Conservation (phyloP, 768 basidiomycete genomes). For the Psilocybe cubensis region DNA sequence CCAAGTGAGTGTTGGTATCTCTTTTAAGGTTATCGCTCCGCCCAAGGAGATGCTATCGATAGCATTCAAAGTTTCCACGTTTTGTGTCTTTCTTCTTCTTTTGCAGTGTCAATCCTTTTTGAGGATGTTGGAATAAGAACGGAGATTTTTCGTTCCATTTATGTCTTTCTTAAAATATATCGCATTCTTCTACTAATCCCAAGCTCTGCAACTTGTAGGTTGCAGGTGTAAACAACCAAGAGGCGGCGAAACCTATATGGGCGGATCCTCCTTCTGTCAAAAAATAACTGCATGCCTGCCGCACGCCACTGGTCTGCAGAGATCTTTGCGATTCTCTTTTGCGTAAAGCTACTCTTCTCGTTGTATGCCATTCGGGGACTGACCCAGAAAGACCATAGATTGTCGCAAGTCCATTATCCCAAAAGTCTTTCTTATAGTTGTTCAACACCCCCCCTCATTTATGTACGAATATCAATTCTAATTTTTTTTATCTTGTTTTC, state of each 20-base stretch:
- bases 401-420: neutral
- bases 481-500: no score
- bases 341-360: neutral
- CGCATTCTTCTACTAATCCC: constrained; percentile 13
- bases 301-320: constrained; percentile 1
- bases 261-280: constrained; percentile 26
- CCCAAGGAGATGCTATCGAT: neutral
- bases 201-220: constrained; percentile 26
- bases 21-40: constrained; percentile 5
- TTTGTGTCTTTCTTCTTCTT: neutral
- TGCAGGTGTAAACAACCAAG: constrained; percentile 33
- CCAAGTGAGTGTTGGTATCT: constrained; percentile 44
- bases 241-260: constrained; percentile 47
- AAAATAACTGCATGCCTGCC: constrained; percentile 9
- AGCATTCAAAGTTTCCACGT: constrained; percentile 2
- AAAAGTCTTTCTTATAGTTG: neutral
- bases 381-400: no score
- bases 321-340: neutral
- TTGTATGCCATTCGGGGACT: neutral
- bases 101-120: neutral
- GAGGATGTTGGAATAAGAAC: neutral
- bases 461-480: neutral
- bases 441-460: neutral
- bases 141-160: constrained; percentile 10
- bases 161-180: constrained; percentile 5